Base-by-base conservation (phyloP, 176 grass and related monocot genomes). In the Ensete glaucum region DNA sequence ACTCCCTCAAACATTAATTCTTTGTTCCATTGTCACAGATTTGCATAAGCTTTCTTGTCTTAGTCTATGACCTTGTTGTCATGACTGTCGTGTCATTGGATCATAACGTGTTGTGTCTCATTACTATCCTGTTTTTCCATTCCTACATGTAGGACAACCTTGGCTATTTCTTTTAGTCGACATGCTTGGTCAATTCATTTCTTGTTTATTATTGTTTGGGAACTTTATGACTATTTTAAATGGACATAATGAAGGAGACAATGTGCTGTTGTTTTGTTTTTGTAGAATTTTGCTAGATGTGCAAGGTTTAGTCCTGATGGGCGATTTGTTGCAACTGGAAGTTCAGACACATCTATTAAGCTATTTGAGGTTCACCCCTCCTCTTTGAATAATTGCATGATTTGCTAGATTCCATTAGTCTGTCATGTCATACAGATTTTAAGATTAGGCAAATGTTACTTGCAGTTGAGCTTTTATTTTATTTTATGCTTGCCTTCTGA, bases 301-400 rank as follows among this genome's bases (percentile, higher is more conserved):
- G 88, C 82, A 1, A 91, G 85, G 78, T 98, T 93, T 80, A 98
- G 95, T 79, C 78, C 72, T 52, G 95, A 93, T 84, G 88, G 90
- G 13, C 90, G 84, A 62, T 93, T 84, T 89, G 81, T 98, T 69
- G 90, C 90, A 83, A 93, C 88, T 84, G 95, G 95, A 72, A 98
- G 95, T 79, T 86, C 86, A 27, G 95, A 93, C 75, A 98, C 85
- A 60, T 91, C 90, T 0, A 89, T 98, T 65, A 98, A 98, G 73
- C 85, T 98, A 67, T 98, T 98, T 49, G 95, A 92, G 92, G 92
- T 96, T 52, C 78, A 20, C 54, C 57, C 14, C 9, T 70, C 76
- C 62, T 77, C 70, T 75, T 6, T n/a, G 11, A 51, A 73, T 9
- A 14, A 43, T 19, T 6, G 8, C 79, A 49, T 22, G 11, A 68